phyloP scores from a whole-genome alignment of 352 stramenopile species.

The Bremia lactucae region DNA sequence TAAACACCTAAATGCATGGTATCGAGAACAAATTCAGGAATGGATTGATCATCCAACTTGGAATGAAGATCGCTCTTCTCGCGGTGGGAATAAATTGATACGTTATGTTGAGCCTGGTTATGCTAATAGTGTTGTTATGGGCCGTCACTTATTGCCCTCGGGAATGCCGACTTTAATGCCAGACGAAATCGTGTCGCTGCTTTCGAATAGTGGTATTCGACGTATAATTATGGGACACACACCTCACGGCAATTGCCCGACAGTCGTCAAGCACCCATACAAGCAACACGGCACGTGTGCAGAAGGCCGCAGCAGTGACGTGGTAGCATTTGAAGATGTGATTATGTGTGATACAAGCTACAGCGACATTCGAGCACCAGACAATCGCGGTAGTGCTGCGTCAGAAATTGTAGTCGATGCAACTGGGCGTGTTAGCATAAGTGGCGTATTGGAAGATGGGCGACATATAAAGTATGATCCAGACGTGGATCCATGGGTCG shows the following conservation, averaged over 20 bases:
- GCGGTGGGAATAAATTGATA: slow-evolving; percentile 56
- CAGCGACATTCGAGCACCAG: slow-evolving; percentile 51
- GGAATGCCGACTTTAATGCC: slow-evolving; percentile 67
- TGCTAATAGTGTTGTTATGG: slow-evolving; percentile 60
- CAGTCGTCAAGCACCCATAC: slow-evolving; percentile 55
- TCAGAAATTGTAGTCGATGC: slow-evolving; percentile 67
- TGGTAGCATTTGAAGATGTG: slow-evolving; percentile 54
- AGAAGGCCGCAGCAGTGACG: slow-evolving; percentile 2
- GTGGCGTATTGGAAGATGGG: slow-evolving; percentile 44
- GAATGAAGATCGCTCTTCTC: slow-evolving; percentile 35
- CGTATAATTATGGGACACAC: slow-evolving; percentile 88
- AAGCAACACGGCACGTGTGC: slow-evolving; percentile 6
- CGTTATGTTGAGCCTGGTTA: slow-evolving; percentile 61
- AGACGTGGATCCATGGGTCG: slow-evolving; percentile 32
- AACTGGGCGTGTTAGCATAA: slow-evolving; percentile 33
- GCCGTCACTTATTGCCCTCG: slow-evolving; percentile 47
- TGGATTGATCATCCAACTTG: slow-evolving; percentile 78
- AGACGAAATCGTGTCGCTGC: slow-evolving; percentile 25
- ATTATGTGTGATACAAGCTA: slow-evolving; percentile 91
- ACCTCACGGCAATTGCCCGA: slow-evolving; percentile 86
- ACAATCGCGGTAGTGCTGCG: slow-evolving; percentile 75
- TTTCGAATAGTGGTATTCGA: slow-evolving; percentile 68
- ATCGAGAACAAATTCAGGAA: slow-evolving; percentile 53
- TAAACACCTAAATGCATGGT: slow-evolving; percentile 77
- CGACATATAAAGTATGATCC: slow-evolving; percentile 32